Evolutionary conservation across 2,329 filamentous ascomycete genomes (phyloP).

Genomic region (Botrytis paeoniae): DNA sequence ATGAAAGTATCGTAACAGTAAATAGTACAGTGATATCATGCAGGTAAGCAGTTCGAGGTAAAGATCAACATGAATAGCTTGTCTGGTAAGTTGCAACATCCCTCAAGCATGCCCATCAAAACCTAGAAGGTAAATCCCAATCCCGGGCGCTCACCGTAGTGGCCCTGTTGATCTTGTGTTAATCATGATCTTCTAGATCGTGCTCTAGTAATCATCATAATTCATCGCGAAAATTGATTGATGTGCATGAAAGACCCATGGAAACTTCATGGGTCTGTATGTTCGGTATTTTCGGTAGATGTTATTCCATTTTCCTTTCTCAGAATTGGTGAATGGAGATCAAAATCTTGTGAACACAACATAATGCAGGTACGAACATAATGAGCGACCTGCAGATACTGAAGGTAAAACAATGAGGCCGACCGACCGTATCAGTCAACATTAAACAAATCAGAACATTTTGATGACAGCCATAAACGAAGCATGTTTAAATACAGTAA

Average conservation of each 20-base stretch:
- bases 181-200: slow-evolving; percentile 6
- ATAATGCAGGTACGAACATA: slow-evolving; percentile 18
- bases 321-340: slow-evolving; percentile 12
- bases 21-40: not conserved
- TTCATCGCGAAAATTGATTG: slow-evolving; percentile 4
- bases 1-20: not conserved
- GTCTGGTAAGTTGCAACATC: not conserved
- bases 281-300: slow-evolving; percentile 5
- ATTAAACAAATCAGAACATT: slow-evolving; percentile 10
- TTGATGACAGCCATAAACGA: not conserved
- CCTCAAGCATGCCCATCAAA: not conserved
- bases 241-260: slow-evolving; percentile 11
- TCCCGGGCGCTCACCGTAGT: not conserved
- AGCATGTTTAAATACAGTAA: not conserved
- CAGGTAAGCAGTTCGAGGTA: not conserved
- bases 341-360: slow-evolving; percentile 15
- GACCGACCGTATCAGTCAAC: not conserved
- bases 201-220: not conserved
- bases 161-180: slow-evolving; percentile 10
- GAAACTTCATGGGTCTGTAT: not conserved
- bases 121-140: not conserved
- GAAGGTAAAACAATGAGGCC: not conserved
- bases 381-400: slow-evolving; percentile 9
- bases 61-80: slow-evolving; percentile 11
- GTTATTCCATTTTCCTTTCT: slow-evolving; percentile 8